Evolutionary conservation across 805 yeast genomes (phyloP).

Genomic region (Starmerella vitae): DNA sequence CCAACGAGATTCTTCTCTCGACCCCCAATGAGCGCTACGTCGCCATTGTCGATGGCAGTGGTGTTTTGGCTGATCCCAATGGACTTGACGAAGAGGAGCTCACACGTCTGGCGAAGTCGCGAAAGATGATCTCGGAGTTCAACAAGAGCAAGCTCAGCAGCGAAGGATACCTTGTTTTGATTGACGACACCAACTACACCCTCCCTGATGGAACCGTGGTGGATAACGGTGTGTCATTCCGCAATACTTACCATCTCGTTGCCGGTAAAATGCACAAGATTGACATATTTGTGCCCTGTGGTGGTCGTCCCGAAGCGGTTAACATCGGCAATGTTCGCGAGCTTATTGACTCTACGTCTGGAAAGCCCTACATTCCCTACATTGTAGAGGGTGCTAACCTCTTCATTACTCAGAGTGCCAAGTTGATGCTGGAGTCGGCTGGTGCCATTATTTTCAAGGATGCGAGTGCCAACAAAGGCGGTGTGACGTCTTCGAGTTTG

Average conservation of each 20-base stretch:
- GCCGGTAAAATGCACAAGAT: slow-evolving; percentile 50
- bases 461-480: slow-evolving; percentile 96
- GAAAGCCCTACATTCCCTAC: slow-evolving; percentile 65
- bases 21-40: slow-evolving; percentile 57
- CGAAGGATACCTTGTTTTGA: slow-evolving; percentile 68
- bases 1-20: slow-evolving; percentile 83
- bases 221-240: slow-evolving; percentile 73
- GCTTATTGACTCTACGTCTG: slow-evolving; percentile 58
- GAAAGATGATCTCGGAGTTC: slow-evolving; percentile 60
- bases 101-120: slow-evolving; percentile 57
- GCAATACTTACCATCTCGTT: slow-evolving; percentile 79
- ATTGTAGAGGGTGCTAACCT: slow-evolving; percentile 96
- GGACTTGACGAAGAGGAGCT: slow-evolving; percentile 78
- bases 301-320: slow-evolving; percentile 96
- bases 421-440: slow-evolving; percentile 68
- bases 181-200: slow-evolving; percentile 67
- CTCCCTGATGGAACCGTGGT: slow-evolving; percentile 68
- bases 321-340: slow-evolving; percentile 67
- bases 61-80: slow-evolving; percentile 82
- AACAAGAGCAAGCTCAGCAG: slow-evolving; percentile 53
- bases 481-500: slow-evolving; percentile 91
- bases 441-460: slow-evolving; percentile 85
- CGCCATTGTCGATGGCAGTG: slow-evolving; percentile 89
- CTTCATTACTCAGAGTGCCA: slow-evolving; percentile 89
- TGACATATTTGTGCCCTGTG: slow-evolving; percentile 92